phyloP scores from a whole-genome alignment of 148 eudicot species.

The Camellia granthamiana region DNA sequence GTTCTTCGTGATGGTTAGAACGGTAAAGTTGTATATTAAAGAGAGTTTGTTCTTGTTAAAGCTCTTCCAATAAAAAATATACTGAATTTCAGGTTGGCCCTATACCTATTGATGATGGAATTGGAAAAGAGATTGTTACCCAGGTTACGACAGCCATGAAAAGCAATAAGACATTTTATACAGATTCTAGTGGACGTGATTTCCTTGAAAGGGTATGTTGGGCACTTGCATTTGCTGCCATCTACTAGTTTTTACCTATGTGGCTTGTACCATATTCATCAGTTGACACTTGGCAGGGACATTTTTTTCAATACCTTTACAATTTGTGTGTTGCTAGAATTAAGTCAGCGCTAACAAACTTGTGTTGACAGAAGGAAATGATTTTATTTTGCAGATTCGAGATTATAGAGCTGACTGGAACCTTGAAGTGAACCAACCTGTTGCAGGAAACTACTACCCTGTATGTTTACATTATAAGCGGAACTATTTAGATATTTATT shows the following conservation, averaged over 20 bases:
- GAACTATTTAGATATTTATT: background rate
- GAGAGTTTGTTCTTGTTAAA: conserved; percentile 5
- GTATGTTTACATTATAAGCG: conserved; percentile 45
- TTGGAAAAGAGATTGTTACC: conserved; percentile 89
- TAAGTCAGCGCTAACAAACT: background rate
- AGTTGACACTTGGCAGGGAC: background rate
- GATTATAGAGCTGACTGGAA: conserved; percentile 95
- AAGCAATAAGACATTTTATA: conserved; percentile 74
- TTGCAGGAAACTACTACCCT: conserved; percentile 96
- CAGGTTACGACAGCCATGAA: conserved; percentile 53
- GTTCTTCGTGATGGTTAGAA: background rate
- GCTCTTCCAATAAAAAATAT: background rate
- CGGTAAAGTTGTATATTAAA: background rate
- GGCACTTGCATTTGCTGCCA: background rate
- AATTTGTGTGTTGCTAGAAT: too few species aligned
- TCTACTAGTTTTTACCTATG: background rate
- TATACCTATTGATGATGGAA: conserved; percentile 75
- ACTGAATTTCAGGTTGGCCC: conserved; percentile 73
- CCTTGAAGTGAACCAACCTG: conserved; percentile 85
- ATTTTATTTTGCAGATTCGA: conserved; percentile 58
- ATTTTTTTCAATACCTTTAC: conserved; percentile 8
- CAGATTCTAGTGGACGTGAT: conserved; percentile 98
- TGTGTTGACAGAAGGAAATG: background rate
- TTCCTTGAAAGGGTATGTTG: conserved; percentile 74
- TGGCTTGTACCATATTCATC: conserved; percentile 3